Percentiles rank a stretch among this genome's conserved stretches.
These are phyloP conservation scores for Candida pseudofarinosa DNA, from an alignment of 805 yeast genomes.

Conservation along the genomic window DNA sequence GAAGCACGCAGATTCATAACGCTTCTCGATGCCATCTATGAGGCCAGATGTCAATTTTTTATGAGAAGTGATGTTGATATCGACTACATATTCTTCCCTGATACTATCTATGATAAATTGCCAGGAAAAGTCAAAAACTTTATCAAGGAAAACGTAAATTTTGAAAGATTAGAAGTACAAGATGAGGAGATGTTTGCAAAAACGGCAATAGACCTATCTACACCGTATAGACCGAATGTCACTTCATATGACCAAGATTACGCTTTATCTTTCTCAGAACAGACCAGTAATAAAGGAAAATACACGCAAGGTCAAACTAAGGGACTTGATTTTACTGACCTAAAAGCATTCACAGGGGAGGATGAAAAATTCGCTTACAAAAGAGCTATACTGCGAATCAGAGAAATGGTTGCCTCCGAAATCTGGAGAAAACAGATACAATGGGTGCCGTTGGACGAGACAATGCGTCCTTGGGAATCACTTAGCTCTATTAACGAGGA, in stretches of 20 bases:
- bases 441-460: slow-evolving; percentile 53
- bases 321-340: slow-evolving; percentile 37
- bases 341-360: slow-evolving; percentile 65
- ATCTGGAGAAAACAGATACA: slow-evolving; percentile 44
- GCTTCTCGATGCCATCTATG: slow-evolving; percentile 64
- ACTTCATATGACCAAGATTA: slow-evolving; percentile 54
- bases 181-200: slow-evolving; percentile 69
- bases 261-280: slow-evolving; percentile 27
- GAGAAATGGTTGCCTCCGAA: slow-evolving; percentile 52
- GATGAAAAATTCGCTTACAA: slow-evolving; percentile 73
- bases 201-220: slow-evolving; percentile 53
- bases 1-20: slow-evolving; percentile 69
- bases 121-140: slow-evolving; percentile 10
- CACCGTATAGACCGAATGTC: slow-evolving; percentile 69
- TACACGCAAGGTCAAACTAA: slow-evolving; percentile 3
- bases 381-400: slow-evolving; percentile 63
- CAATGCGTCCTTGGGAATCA: slow-evolving; percentile 56
- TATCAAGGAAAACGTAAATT: slow-evolving; percentile 17
- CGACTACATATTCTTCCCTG: slow-evolving; percentile 63
- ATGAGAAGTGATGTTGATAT: slow-evolving; percentile 47
- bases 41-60: slow-evolving; percentile 58
- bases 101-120: slow-evolving; percentile 14
- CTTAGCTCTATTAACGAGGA: not conserved
- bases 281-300: slow-evolving; percentile 27
- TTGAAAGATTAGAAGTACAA: slow-evolving; percentile 44